Evolutionary conservation across 768 basidiomycete genomes (phyloP).

Genomic region (Lanmaoa rubissima): DNA sequence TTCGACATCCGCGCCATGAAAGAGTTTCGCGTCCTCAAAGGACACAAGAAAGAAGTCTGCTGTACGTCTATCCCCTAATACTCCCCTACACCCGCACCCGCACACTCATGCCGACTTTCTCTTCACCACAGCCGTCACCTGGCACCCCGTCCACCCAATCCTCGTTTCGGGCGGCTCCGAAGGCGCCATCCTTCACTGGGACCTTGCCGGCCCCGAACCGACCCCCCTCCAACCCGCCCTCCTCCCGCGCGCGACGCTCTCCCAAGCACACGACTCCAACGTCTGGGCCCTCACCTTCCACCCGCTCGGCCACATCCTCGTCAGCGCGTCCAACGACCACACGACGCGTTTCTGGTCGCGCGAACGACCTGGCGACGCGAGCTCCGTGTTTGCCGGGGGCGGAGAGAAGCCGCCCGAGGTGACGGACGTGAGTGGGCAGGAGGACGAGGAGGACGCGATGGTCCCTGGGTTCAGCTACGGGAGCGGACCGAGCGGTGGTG

Average conservation of each 20-base stretch:
- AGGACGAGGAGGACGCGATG: slow-evolving; percentile 73
- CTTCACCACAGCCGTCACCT: slow-evolving; percentile 62
- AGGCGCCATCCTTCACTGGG: slow-evolving; percentile 94
- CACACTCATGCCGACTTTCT: neutral
- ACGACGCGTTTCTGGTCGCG: slow-evolving; percentile 99
- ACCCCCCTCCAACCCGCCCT: slow-evolving; percentile 38
- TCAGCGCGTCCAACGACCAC: slow-evolving; percentile 94
- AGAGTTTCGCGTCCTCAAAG: slow-evolving; percentile 86
- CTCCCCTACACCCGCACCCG: neutral
- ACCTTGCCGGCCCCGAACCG: slow-evolving; percentile 64
- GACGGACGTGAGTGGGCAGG: slow-evolving; percentile 53
- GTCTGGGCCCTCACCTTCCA: slow-evolving; percentile 96
- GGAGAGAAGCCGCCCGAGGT: slow-evolving; percentile 83
- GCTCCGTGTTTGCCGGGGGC: slow-evolving; percentile 74
- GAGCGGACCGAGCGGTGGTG: neutral
- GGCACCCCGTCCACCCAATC: slow-evolving; percentile 94
- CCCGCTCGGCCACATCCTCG: slow-evolving; percentile 93
- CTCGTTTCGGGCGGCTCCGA: slow-evolving; percentile 94
- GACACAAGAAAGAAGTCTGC: slow-evolving; percentile 98
- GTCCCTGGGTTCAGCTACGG: slow-evolving; percentile 70
- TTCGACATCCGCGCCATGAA: slow-evolving; percentile 99
- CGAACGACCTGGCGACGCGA: slow-evolving; percentile 80
- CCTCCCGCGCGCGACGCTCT: slow-evolving; percentile 76
- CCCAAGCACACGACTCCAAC: slow-evolving; percentile 97
- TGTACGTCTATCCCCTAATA: slow-evolving; percentile 51